Base-by-base conservation (phyloP, 257 asterid genomes). In the Solanum paucissectum region DNA sequence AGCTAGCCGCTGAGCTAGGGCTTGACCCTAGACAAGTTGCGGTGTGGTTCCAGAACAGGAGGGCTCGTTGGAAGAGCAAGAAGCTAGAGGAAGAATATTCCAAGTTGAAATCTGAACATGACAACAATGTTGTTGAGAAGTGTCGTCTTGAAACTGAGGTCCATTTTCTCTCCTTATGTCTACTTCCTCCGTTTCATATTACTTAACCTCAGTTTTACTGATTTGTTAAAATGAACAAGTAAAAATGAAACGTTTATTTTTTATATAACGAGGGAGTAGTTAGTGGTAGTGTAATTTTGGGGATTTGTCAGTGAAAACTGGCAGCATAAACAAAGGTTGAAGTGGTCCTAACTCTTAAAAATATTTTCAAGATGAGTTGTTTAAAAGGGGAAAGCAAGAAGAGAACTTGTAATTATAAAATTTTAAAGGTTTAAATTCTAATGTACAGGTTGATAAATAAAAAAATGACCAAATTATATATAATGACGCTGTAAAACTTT, bases 11-110 rank as follows among this genome's bases (percentile, higher is more conserved):
- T 5, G 98, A 96, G 94, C 90, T 96, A 32, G 98, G 98, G 40
- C 90, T 96, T 10, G 98, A 96, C 84, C 95, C 98, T 0, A 94
- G 99, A 40, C 98, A 96, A 91, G 99, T 96, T 21, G 99, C 98
- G 3, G 99, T 96, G 5, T 96, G 99, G 99, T 96, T 96, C 66
- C 99, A 96, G 88, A 96, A 96, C 92, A 77, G 98, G 27, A 82
- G 99, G 83, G 98, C 98, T 10, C 88, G 99, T 36, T 96, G 99
- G 99, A 94, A 91, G 98, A 89, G 89, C 87, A 94, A 96, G 94
- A 96, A 89, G 89, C 92, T 95, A 12, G 99, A 96, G 91, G 99
- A 96, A 20, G 98, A 96, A 89, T 96, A 90, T 88, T 81, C 92
- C 46, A 92, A 87, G 83, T 93, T 96, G 72, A 89, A 90, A 77